Percentiles rank a stretch among this genome's conserved stretches.
Conservation (phyloP, 2,329 filamentous ascomycete species). For the Ceratocystis colombiana region DNA sequence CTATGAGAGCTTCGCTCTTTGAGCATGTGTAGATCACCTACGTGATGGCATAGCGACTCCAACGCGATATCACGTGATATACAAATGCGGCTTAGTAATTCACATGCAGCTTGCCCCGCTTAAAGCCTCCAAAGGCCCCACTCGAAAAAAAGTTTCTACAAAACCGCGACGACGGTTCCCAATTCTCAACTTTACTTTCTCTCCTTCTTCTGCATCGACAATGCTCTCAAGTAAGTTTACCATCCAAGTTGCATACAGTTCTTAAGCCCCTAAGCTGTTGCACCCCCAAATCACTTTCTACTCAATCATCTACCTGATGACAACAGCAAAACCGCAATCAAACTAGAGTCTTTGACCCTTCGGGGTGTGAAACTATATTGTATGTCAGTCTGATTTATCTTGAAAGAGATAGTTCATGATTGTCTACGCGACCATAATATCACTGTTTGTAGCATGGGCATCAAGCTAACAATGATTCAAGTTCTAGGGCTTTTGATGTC, state of each 20-base stretch:
- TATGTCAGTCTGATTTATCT: constrained; percentile 79
- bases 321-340: constrained; percentile 78
- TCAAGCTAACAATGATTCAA: constrained; percentile 16
- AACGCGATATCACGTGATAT: constrained; percentile 31
- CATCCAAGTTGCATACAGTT: constrained; percentile 27
- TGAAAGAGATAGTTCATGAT: constrained; percentile 19
- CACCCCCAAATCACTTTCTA: constrained; percentile 25
- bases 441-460: not conserved
- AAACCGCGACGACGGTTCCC: constrained; percentile 15
- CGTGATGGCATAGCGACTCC: not conserved
- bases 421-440: not conserved
- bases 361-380: constrained; percentile 69
- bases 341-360: constrained; percentile 97
- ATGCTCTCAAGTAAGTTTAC: constrained; percentile 28
- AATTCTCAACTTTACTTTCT: constrained; percentile 26
- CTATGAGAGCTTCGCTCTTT: too few relatives aligned
- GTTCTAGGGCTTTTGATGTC: constrained; percentile 11
- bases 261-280: not conserved
- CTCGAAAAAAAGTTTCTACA: constrained; percentile 23
- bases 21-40: not conserved
- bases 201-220: constrained; percentile 23
- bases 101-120: not conserved
- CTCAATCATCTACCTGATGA: constrained; percentile 51
- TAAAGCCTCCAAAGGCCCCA: constrained; percentile 17
- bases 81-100: not conserved